Base-by-base conservation (phyloP, 208 protist genomes). In the Wallacemonas sp. region DNA sequence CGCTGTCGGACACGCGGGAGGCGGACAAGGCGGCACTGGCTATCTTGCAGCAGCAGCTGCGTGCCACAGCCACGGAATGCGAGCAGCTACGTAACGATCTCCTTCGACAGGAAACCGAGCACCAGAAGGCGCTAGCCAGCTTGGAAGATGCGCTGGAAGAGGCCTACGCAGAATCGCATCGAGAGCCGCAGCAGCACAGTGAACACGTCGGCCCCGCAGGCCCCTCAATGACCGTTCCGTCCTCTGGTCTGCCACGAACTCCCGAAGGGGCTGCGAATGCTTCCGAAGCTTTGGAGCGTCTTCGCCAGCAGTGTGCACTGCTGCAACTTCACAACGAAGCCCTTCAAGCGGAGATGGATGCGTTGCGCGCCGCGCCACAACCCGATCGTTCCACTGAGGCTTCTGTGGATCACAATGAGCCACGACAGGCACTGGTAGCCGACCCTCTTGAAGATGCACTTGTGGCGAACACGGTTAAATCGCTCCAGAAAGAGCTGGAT, bases 21-120 rank as follows among this genome's bases (percentile, higher is more conserved):
- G 46, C 46, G 38, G 36, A 62, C 15, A 19, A 45, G 9, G 56
- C 55, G 2, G 56, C 30, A 8, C 39, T 59, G 55, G 62, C 44
- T 8, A 60, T 68, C 33, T 27, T 75, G 17, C 33, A 44, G 39
- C 30, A 56, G 44, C 70, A 75, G 22, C 39, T 75, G 31, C 62
- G 44, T 19, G 45, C 21, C 19, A 38, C 36, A 1, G 47, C 41
- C 9, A 26, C 46, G 6, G 24, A 54, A 17, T 54, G 46, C 46
- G 24, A 54, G 46, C 46, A 21, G 3, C 46, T 54, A 2, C 46
- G 46, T 17, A 26, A 54, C 17, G 46, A 54, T 6, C 46, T 54
- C 21, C 24, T 26, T 24, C 21, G 6, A 26, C 46, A 54, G 26
- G 9, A 54, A 30, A 36, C 61, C 26, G 68, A 62, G 2, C 31